phyloP scores from a whole-genome alignment of 495 filamentous ascomycete genomes.

The Aspergillus conjunctus region DNA sequence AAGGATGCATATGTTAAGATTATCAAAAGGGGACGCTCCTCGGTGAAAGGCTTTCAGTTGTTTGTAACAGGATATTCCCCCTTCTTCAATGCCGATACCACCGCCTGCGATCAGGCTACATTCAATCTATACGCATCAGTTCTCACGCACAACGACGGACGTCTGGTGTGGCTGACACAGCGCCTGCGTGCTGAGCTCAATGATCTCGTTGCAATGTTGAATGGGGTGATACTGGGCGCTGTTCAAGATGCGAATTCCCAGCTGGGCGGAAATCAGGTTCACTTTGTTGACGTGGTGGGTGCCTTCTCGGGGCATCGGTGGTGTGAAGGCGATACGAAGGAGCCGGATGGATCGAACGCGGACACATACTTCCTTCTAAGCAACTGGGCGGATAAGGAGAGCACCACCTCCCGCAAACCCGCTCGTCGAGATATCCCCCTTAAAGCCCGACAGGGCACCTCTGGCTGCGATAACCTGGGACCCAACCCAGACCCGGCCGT shows the following conservation, averaged over 20 bases:
- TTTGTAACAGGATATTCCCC: slow-evolving; percentile 4
- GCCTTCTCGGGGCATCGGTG: slow-evolving; percentile 5
- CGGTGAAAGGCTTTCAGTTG: background rate
- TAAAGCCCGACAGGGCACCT: background rate
- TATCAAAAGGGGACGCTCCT: slow-evolving; percentile 4
- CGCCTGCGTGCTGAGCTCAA: slow-evolving; percentile 6
- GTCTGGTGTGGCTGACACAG: slow-evolving; percentile 8
- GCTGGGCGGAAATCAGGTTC: background rate
- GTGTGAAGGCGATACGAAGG: slow-evolving; percentile 2
- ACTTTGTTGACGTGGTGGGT: slow-evolving; percentile 8
- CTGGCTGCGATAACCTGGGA: background rate
- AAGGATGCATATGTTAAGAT: slow-evolving; percentile 9
- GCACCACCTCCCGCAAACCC: slow-evolving; percentile 3
- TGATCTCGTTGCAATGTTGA: slow-evolving; percentile 7
- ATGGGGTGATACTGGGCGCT: background rate
- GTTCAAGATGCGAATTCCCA: slow-evolving; percentile 3
- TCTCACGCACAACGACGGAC: slow-evolving; percentile 6
- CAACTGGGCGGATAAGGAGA: slow-evolving; percentile 4
- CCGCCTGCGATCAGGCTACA: background rate
- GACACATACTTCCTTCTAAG: slow-evolving; percentile 10
- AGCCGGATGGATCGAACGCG: slow-evolving; percentile 4
- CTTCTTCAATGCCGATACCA: slow-evolving; percentile 15
- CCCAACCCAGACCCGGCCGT: slow-evolving; percentile 11
- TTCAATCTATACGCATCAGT: too few relatives aligned
- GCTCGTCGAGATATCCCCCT: background rate